phyloP scores from a whole-genome alignment of 2,329 filamentous ascomycete genomes.

The Exophiala mesophila region DNA sequence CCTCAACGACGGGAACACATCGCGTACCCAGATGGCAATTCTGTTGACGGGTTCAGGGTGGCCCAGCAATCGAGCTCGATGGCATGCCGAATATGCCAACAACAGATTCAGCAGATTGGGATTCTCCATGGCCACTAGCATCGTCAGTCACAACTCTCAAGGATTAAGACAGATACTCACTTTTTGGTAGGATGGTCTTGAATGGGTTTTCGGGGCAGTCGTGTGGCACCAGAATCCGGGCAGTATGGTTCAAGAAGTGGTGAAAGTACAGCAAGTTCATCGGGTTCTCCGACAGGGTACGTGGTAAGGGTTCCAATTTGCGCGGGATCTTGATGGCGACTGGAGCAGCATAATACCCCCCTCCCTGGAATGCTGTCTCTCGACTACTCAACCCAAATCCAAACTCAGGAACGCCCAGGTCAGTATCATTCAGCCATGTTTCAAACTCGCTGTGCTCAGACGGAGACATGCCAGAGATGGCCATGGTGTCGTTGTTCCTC shows the following conservation, averaged over 20 bases:
- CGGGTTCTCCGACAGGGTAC: constrained; percentile 60
- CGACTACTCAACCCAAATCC: constrained; percentile 46
- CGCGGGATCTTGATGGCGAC: constrained; percentile 61
- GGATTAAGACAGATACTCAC: constrained; percentile 40
- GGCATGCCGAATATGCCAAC: constrained; percentile 78
- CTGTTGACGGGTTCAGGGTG: constrained; percentile 70
- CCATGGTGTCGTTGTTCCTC: constrained; percentile 64
- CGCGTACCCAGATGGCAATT: constrained; percentile 74
- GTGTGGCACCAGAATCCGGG: constrained; percentile 59
- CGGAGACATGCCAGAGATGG: constrained; percentile 51
- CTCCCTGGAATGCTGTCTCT: constrained; percentile 52
- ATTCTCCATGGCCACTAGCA: constrained; percentile 42
- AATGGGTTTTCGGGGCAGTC: constrained; percentile 59
- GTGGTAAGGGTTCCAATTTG: constrained; percentile 52
- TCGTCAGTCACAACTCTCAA: constrained; percentile 15
- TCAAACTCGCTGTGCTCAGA: constrained; percentile 30
- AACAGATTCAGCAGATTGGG: constrained; percentile 68
- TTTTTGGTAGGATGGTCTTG: constrained; percentile 56
- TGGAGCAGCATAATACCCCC: constrained; percentile 65
- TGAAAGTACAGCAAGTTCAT: constrained; percentile 77
- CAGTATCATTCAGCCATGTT: constrained; percentile 25
- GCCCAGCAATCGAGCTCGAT: constrained; percentile 68
- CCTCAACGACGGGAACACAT: constrained; percentile 63
- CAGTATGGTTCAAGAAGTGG: constrained; percentile 75
- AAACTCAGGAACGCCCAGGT: constrained; percentile 36